Evolutionary conservation across 306 rosid genomes (phyloP).

Genomic region (Ormosia emarginata): DNA sequence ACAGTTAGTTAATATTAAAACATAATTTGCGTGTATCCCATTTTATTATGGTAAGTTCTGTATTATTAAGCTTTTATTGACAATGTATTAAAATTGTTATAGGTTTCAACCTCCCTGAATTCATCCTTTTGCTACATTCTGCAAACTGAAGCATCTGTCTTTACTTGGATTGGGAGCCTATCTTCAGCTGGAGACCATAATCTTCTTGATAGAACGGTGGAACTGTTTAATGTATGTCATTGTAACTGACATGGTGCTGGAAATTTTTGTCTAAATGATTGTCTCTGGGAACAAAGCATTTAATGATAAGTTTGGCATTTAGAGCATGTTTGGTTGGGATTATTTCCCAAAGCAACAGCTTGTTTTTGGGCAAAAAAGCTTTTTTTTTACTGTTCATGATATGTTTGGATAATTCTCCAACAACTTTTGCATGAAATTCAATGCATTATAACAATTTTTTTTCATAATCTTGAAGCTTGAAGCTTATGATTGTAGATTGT

Average conservation of each 20-base stretch:
- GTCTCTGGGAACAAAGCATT: background rate
- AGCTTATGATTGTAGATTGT: too few relatives aligned
- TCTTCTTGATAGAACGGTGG: conserved; percentile 84
- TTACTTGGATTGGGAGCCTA: conserved; percentile 89
- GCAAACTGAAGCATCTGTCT: conserved; percentile 55
- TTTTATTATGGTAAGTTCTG: conserved; percentile 1
- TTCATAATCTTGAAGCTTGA: too few relatives aligned
- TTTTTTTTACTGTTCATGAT: too few relatives aligned
- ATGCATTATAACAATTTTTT: too few relatives aligned
- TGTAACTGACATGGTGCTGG: conserved; percentile 2
- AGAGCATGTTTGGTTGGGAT: too few relatives aligned
- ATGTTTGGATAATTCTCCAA: too few relatives aligned
- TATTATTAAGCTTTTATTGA: conserved; percentile 11
- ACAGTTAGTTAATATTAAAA: background rate
- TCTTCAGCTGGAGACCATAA: conserved; percentile 81
- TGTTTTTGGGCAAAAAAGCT: too few relatives aligned
- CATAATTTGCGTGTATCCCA: background rate
- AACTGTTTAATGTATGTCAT: conserved; percentile 62
- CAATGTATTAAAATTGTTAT: conserved; percentile 24
- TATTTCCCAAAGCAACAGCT: too few relatives aligned
- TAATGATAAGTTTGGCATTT: background rate
- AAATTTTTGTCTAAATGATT: background rate
- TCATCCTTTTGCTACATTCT: conserved; percentile 91
- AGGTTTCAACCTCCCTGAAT: conserved; percentile 83
- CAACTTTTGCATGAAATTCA: too few relatives aligned